phyloP scores from a whole-genome alignment of 2,329 filamentous ascomycete species.

The Neocucurbitaria cava region DNA sequence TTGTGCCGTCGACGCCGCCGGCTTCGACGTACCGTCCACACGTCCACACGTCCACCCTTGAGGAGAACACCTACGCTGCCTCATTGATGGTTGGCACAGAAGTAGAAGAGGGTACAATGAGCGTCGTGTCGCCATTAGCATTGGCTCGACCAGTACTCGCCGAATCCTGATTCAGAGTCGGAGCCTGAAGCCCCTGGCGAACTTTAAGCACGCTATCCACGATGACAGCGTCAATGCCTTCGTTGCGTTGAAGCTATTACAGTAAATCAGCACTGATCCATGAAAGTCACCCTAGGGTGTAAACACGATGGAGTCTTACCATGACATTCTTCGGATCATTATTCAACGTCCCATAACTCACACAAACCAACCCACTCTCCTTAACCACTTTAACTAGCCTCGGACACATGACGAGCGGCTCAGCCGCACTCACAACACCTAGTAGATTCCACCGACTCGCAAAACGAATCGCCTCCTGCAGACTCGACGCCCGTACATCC shows the following conservation, averaged over 20 bases:
- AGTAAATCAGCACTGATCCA: conserved; percentile 6
- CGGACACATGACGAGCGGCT: conserved; percentile 87
- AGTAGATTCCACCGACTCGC: conserved; percentile 93
- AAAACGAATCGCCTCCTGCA: conserved; percentile 96
- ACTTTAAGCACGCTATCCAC: conserved; percentile 95
- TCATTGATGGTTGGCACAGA: conserved; percentile 12
- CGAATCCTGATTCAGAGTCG: conserved; percentile 24
- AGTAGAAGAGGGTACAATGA: conserved; percentile 10
- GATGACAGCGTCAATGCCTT: conserved; percentile 97
- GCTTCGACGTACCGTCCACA: not conserved
- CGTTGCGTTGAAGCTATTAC: conserved; percentile 81
- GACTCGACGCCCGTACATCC: conserved; percentile 86
- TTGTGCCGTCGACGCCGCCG: not conserved
- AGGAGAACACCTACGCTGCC: conserved; percentile 1
- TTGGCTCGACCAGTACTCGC: conserved; percentile 1
- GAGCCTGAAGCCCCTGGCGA: conserved; percentile 80
- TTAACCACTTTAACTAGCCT: conserved; percentile 91
- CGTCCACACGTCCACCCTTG: not conserved
- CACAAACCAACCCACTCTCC: conserved; percentile 90
- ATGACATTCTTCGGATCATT: conserved; percentile 87
- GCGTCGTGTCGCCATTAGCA: conserved; percentile 2
- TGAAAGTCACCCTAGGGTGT: not conserved
- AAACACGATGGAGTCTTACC: conserved; percentile 59
- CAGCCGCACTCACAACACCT: conserved; percentile 87
- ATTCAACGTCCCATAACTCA: conserved; percentile 90